Conservation (phyloP, 768 basidiomycete genomes). For the Gymnopilus dilepis region DNA sequence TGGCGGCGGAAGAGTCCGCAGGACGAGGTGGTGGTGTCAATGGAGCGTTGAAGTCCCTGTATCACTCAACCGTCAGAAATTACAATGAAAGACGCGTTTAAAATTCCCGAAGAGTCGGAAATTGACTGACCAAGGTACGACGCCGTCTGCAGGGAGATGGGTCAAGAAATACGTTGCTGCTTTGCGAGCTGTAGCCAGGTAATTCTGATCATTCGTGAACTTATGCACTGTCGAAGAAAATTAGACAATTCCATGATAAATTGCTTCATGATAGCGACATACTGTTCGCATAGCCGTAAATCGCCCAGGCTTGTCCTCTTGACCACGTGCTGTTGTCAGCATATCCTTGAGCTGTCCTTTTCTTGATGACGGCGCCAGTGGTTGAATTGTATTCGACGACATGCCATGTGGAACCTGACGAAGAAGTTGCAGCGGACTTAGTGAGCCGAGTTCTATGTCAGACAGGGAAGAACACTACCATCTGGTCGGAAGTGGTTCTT, state of each 20-base stretch:
- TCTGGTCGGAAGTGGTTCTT: slow-evolving; percentile 68
- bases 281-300: slow-evolving; percentile 76
- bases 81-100: slow-evolving; percentile 4
- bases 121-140: slow-evolving; percentile 66
- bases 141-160: slow-evolving; percentile 61
- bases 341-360: slow-evolving; percentile 66
- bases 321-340: slow-evolving; percentile 74
- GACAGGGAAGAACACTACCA: slow-evolving; percentile 42
- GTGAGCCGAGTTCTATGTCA: not conserved
- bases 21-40: slow-evolving; percentile 54
- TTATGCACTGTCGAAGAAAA: slow-evolving; percentile 54
- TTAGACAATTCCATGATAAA: not conserved
- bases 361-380: slow-evolving; percentile 62
- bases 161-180: slow-evolving; percentile 65
- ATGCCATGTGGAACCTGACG: slow-evolving; percentile 57
- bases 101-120: not conserved
- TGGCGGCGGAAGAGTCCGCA: slow-evolving; percentile 75
- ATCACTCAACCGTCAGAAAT: slow-evolving; percentile 7
- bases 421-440: slow-evolving; percentile 7
- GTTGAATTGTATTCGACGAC: slow-evolving; percentile 71
- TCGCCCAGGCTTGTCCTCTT: slow-evolving; percentile 74
- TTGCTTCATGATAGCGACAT: slow-evolving; percentile 27
- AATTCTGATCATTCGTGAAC: slow-evolving; percentile 52
- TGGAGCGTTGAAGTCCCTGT: slow-evolving; percentile 76
- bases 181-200: slow-evolving; percentile 62